Evolutionary conservation across 2,329 filamentous ascomycete species (phyloP), one percentile per base, ranked within the genome.

Genomic region (Corynespora cassiicola): DNA sequence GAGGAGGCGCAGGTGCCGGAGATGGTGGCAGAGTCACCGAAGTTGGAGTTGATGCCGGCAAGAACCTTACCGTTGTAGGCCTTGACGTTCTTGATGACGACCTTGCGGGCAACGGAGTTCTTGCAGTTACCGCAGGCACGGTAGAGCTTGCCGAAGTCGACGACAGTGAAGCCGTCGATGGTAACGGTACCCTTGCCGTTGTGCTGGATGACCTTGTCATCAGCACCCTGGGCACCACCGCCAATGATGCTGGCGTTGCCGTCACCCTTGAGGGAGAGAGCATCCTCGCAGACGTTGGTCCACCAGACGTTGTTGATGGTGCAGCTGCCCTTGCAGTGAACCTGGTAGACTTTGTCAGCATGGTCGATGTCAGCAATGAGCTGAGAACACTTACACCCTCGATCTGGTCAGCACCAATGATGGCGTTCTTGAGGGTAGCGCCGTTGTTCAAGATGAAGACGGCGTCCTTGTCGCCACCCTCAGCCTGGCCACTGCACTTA

Each of bases 371-470:
- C n/a, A n/a, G n/a, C n/a, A n/a, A n/a, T n/a, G n/a, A n/a, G n/a
- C n/a, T n/a, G n/a, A n/a, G n/a, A n/a, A n/a, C n/a, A n/a, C n/a
- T n/a, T n/a, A 5, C 34, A 41, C 71, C 76, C 59, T 77, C 77
- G 17, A 72, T 69, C 54, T 78, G 72, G 45, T 73, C 70, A 32
- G 69, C 67, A 15, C 78, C 77, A 40, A 81, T 80, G 63, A 81
- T 80, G 61, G 73, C 77, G 56, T 80, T 80, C 55, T 71, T 73
- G 26, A 81, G 65, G 15, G 74, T 76, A 19, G 71, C 78, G 19
- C 77, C 77, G 33, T 72, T 65, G 56, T 74, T 67, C 35, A 81
- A 65, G 45, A 76, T 67, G 70, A 80, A 80, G 57, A 80, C 76
- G 29, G 77, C 74, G 34, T 77, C 75, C 0, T 61, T 44, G 39